Conservation (phyloP, 345 rosid species). For the Heritiera littoralis region DNA sequence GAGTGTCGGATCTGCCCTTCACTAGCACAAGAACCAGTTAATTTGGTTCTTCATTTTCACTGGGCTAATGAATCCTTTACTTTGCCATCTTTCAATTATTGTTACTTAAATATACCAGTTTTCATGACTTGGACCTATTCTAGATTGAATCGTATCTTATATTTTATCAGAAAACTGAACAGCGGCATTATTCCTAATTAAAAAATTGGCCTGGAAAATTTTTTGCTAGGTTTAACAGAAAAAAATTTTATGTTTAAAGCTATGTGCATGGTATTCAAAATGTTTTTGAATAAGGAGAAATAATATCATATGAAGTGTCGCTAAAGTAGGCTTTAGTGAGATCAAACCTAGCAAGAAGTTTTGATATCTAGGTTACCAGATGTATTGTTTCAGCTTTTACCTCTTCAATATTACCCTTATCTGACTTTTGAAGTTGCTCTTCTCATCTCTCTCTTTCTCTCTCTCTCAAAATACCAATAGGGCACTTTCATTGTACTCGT, state of each 20-base stretch:
- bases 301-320: background rate
- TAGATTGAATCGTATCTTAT: background rate
- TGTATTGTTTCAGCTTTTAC: background rate
- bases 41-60: conserved; percentile 3
- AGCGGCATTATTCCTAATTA: background rate
- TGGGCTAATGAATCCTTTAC: background rate
- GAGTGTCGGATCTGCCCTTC: background rate
- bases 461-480: background rate
- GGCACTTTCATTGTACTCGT: background rate
- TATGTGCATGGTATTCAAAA: background rate
- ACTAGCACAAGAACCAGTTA: background rate
- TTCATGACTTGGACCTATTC: background rate
- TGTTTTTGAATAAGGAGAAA: background rate
- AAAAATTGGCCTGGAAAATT: background rate
- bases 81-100: background rate
- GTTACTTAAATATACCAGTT: background rate
- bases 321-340: background rate
- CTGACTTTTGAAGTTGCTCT: background rate
- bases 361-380: background rate
- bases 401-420: background rate
- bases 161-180: background rate
- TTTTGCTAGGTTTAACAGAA: background rate
- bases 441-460: background rate
- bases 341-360: background rate
- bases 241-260: background rate